Percentiles rank a stretch among this genome's conserved stretches.
These are phyloP conservation scores for Xylariomycetidae sp. DNA, from an alignment of 2,329 filamentous ascomycete species.

Conservation along the genomic window DNA sequence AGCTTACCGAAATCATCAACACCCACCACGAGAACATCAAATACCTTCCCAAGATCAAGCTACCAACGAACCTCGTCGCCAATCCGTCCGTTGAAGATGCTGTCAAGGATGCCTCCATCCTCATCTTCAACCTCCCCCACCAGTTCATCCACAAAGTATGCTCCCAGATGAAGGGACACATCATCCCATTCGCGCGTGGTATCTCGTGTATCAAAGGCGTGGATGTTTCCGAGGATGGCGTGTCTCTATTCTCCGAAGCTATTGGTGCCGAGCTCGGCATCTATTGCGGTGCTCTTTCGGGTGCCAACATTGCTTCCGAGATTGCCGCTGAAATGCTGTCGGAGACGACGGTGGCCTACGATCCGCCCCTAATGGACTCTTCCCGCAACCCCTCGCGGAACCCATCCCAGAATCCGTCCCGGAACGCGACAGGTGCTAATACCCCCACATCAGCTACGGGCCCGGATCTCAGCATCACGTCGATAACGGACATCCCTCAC, in stretches of 20 bases:
- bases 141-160: constrained; percentile 90
- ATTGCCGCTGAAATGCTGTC: constrained; percentile 95
- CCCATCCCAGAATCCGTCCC: constrained; percentile 56
- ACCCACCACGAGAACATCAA: constrained; percentile 92
- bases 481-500: constrained; percentile 52
- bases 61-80: constrained; percentile 78
- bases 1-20: constrained; percentile 90
- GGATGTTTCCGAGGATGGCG: constrained; percentile 78
- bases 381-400: constrained; percentile 72
- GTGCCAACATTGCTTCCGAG: constrained; percentile 93
- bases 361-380: constrained; percentile 77
- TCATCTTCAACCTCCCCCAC: constrained; percentile 95
- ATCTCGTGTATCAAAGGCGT: constrained; percentile 99
- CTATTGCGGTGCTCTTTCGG: constrained; percentile 92
- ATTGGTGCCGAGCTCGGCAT: constrained; percentile 89
- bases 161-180: constrained; percentile 77
- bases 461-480: constrained; percentile 46
- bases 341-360: constrained; percentile 94
- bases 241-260: constrained; percentile 88
- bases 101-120: constrained; percentile 76
- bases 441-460: constrained; percentile 42
- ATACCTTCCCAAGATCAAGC: constrained; percentile 82
- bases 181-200: constrained; percentile 84
- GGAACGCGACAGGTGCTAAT: too few species aligned
- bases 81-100: constrained; percentile 76